Percentiles rank a stretch among this genome's conserved stretches.
phyloP scores from a whole-genome alignment of 306 rosid genomes.

The Astragalus membranaceus region DNA sequence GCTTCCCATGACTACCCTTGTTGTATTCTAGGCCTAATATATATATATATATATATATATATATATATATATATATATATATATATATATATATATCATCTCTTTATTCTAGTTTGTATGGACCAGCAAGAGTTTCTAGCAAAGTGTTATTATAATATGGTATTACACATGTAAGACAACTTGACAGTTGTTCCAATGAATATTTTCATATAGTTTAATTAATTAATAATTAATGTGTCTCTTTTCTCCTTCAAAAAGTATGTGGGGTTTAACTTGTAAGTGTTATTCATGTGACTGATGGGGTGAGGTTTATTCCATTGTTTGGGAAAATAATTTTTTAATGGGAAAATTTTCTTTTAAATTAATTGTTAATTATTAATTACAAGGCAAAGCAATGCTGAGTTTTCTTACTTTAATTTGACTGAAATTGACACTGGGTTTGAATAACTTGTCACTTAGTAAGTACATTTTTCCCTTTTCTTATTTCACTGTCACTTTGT shows the following conservation, averaged over 20 bases:
- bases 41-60: too few species aligned
- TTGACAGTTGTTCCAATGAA: conserved; percentile 23
- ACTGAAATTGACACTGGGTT: conserved; percentile 10
- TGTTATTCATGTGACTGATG: conserved; percentile 34
- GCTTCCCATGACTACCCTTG: conserved; percentile 20
- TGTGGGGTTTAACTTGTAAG: conserved; percentile 24
- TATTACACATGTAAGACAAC: conserved; percentile 15
- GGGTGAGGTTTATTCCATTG: conserved; percentile 19
- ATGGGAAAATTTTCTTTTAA: not conserved
- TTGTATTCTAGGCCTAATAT: not conserved
- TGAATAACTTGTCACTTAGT: conserved; percentile 11
- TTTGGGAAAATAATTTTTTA: not conserved
- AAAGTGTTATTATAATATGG: not conserved
- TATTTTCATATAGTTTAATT: conserved; percentile 10
- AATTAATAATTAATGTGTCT: not conserved
- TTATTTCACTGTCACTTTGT: not conserved
- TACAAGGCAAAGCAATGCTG: not conserved
- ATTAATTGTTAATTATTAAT: not conserved
- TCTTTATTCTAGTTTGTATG: not conserved
- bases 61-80: too few species aligned
- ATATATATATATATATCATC: not conserved
- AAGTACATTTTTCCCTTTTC: not conserved
- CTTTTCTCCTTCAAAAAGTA: not conserved
- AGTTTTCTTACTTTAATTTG: not conserved
- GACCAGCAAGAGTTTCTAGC: not conserved